phyloP scores from a whole-genome alignment of 345 rosid species.

The Boechera divaricarpa region DNA sequence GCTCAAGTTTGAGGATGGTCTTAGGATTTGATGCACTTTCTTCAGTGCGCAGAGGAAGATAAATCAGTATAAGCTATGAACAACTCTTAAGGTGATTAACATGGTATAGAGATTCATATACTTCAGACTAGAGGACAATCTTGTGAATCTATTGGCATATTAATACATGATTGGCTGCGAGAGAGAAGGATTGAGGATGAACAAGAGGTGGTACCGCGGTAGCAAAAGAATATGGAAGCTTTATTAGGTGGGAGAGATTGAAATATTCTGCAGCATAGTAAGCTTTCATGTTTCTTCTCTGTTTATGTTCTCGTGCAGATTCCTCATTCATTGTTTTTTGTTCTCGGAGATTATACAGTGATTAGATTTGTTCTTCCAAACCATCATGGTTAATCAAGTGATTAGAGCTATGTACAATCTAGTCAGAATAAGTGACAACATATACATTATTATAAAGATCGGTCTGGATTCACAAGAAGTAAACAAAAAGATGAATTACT shows the following conservation, averaged over 20 bases:
- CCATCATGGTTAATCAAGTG: constrained; percentile 1
- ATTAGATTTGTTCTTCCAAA: neutral
- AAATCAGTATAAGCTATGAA: neutral
- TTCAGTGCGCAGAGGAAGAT: neutral
- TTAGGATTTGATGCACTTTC: too few relatives aligned
- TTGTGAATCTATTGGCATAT: neutral
- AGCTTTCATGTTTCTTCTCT: too few relatives aligned
- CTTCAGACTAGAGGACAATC: neutral
- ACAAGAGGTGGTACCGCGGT: too few relatives aligned
- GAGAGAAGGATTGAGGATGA: too few relatives aligned
- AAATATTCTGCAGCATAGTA: too few relatives aligned
- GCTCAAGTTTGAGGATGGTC: too few relatives aligned
- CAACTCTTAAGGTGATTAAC: neutral
- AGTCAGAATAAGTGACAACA: too few relatives aligned
- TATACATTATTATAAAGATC: neutral
- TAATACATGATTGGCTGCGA: too few relatives aligned
- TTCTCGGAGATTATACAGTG: neutral
- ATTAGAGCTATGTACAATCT: neutral
- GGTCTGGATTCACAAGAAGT: constrained; percentile 22
- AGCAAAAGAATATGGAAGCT: too few relatives aligned
- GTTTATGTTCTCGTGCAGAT: too few relatives aligned
- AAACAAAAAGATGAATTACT: constrained; percentile 28
- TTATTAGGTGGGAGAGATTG: too few relatives aligned
- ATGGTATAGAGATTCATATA: neutral
- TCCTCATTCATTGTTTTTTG: neutral